Evolutionary conservation across 2,329 filamentous ascomycete genomes (phyloP), one percentile per base, ranked within the genome.

Genomic region (Bisporella sp.): DNA sequence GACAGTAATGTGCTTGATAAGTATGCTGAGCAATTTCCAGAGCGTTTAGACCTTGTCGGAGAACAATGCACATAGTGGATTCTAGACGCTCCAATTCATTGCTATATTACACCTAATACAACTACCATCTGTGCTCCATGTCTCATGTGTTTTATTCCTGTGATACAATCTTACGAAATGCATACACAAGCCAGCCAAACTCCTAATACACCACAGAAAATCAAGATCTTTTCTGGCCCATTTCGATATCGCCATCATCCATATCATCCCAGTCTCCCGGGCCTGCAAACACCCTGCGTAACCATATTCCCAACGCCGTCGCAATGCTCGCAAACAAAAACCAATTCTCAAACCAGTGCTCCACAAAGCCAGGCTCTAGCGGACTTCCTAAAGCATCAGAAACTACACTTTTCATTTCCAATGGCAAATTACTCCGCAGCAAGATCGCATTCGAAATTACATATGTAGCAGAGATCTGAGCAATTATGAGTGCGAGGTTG

Each of bases 271-370:
- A 71, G 30, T 74, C 74, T 3, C 65, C 66, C 21, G 21, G 21
- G 42, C 69, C 59, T 65, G 69, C 53, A 62, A 89, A 70, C 63
- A 80, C 83, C 54, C 81, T 75, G 0, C 86, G 85, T 4, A 90
- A 64, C 75, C 85, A 87, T 28, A 95, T 82, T 0, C 87, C 88
- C n/a, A 78, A 62, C 1, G 76, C 82, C 1, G 89, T 93, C 9
- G 77, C 62, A 0, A 74, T 70, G 54, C 83, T 85, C 5, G 85
- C 84, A 3, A 82, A 64, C 50, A 95, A 67, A 66, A 95, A 95
- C 84, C 89, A 92, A 6, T 81, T 83, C 66, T 95, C 89, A 59
- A 95, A 95, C 89, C 89, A 95, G 31, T 79, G 75, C 61, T 95
- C 83, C 5, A 88, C 85, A 60, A 88, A 89, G 0, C 74, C 73